phyloP scores from a whole-genome alignment of 176 grass and related monocot species.

The Chloris gayana region DNA sequence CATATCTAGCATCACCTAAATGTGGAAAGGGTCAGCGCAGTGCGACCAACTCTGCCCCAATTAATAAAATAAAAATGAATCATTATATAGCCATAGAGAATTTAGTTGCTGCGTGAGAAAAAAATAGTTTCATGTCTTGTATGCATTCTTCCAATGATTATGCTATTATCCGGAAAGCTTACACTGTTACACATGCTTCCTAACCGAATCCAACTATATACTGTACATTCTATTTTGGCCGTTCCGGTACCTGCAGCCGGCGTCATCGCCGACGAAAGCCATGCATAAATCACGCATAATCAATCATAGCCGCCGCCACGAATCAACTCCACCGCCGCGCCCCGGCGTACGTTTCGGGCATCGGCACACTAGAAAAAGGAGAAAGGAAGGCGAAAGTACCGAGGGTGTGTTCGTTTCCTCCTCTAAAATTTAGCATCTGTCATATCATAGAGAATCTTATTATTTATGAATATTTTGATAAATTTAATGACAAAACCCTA shows the following conservation, averaged over 20 bases:
- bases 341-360: constrained; percentile 6
- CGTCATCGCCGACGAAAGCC: not conserved
- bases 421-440: too few relatives aligned
- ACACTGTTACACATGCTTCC: not conserved
- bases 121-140: too few relatives aligned
- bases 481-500: too few relatives aligned
- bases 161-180: not conserved
- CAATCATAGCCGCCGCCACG: not conserved
- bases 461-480: too few relatives aligned
- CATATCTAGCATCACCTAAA: not conserved
- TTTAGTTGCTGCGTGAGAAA: too few relatives aligned
- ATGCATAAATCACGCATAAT: not conserved
- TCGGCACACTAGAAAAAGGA: not conserved
- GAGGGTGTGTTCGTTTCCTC: too few relatives aligned
- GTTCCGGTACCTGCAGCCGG: not conserved
- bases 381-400: not conserved
- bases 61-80: too few relatives aligned
- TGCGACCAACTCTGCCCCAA: too few relatives aligned
- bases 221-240: not conserved
- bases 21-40: not conserved
- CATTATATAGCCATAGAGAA: too few relatives aligned
- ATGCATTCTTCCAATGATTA: not conserved
- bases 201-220: not conserved
- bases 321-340: constrained; percentile 1
- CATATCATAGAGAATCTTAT: too few relatives aligned